phyloP scores from a whole-genome alignment of 331 rosid genomes.

The Malus hybrid region DNA sequence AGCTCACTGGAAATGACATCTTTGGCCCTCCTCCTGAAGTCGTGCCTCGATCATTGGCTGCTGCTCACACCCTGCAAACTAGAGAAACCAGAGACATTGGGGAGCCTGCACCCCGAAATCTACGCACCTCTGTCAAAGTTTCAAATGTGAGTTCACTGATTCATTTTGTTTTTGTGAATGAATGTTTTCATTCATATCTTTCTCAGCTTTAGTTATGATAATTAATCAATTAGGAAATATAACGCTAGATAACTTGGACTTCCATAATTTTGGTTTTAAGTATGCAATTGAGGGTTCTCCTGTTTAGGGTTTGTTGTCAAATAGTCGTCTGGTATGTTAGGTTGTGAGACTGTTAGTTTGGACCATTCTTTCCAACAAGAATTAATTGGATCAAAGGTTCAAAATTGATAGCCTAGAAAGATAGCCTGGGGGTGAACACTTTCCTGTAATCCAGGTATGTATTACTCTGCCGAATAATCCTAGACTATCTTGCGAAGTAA shows the following conservation, averaged over 20 bases:
- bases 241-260: background rate
- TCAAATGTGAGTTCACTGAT: conserved; percentile 56
- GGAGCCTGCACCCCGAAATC: conserved; percentile 62
- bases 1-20: conserved; percentile 74
- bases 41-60: conserved; percentile 42
- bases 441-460: background rate
- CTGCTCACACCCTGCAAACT: conserved; percentile 36
- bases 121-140: conserved; percentile 73
- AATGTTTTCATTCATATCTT: background rate
- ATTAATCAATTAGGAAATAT: background rate
- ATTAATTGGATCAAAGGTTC: background rate
- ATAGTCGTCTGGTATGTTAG: background rate
- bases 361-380: background rate
- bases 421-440: no score
- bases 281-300: background rate
- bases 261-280: background rate
- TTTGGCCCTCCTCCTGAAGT: conserved; percentile 75
- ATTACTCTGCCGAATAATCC: background rate
- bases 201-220: background rate
- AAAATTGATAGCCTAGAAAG: background rate
- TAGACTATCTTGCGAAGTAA: background rate
- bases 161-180: background rate
- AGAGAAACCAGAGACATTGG: conserved; percentile 42
- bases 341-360: background rate
- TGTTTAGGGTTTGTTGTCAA: background rate